Evolutionary conservation across 768 basidiomycete species (phyloP).

Genomic region (Mycena galericulata): DNA sequence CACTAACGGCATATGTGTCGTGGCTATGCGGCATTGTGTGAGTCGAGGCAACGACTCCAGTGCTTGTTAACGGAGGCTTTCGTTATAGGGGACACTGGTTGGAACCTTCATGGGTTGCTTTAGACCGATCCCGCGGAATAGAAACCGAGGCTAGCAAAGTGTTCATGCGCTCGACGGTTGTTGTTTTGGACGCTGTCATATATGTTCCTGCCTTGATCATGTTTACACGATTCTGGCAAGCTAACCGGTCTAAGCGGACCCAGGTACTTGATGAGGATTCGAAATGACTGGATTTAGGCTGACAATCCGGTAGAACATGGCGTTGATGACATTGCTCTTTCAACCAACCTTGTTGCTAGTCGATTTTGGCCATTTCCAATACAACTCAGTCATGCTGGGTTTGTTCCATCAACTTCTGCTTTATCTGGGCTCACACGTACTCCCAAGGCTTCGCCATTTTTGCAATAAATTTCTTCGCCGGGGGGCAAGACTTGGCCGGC

Average conservation of each 20-base stretch:
- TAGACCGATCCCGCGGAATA: slow-evolving; percentile 77
- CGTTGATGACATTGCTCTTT: slow-evolving; percentile 77
- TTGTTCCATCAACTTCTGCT: slow-evolving; percentile 37
- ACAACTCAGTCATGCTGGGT: slow-evolving; percentile 95
- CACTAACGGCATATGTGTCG: slow-evolving; percentile 90
- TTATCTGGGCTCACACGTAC: slow-evolving; percentile 11
- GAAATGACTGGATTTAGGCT: slow-evolving; percentile 12
- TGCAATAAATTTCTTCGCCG: slow-evolving; percentile 76
- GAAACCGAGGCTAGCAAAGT: slow-evolving; percentile 74
- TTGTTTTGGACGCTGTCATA: slow-evolving; percentile 74
- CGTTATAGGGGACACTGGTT: slow-evolving; percentile 49
- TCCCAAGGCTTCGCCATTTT: slow-evolving; percentile 75
- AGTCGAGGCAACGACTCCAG: slow-evolving; percentile 41
- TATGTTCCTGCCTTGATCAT: slow-evolving; percentile 81
- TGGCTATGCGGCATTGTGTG: slow-evolving; percentile 86
- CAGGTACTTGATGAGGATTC: slow-evolving; percentile 61
- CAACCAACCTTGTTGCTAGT: slow-evolving; percentile 88
- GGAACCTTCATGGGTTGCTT: slow-evolving; percentile 76
- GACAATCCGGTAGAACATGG: slow-evolving; percentile 64
- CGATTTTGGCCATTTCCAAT: slow-evolving; percentile 96
- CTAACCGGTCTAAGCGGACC: slow-evolving; percentile 76
- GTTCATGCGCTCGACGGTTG: slow-evolving; percentile 86
- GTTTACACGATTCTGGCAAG: slow-evolving; percentile 77
- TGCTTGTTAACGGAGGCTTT: background rate
- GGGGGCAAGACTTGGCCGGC: slow-evolving; percentile 77